Evolutionary conservation across 1,284 basidiomycete genomes (phyloP), one percentile per base, ranked within the genome.

Genomic region (Meira nashicola): DNA sequence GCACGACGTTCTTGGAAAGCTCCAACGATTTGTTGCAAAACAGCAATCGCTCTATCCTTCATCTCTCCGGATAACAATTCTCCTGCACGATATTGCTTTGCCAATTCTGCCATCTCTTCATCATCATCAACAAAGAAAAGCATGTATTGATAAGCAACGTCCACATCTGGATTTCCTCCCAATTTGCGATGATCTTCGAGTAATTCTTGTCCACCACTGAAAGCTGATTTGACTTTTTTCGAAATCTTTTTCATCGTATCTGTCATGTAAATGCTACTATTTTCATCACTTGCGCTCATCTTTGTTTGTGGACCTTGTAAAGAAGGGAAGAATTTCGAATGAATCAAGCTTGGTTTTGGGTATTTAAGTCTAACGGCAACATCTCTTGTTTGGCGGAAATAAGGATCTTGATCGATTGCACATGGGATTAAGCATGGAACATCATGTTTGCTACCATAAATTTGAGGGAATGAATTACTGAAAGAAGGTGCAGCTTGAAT

Each of bases 71-170:
- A 96, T 58, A 95, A 83, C 63, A 99, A 79, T 39, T 84, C 85
- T 0, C 95, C 95, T 12, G 89, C 85, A 19, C 92, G 87, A 81
- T 99, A 99, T 62, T 94, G 90, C 88, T 93, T 66, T n/a, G 86
- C 90, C 58, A 96, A 79, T 70, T 82, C 83, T 65, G 84, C 85
- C 68, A 95, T 83, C 80, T 92, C 89, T 25, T 86, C 89, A 64
- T 98, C 95, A 73, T 95, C 90, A 3, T 97, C 93, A 76, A 96
- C 82, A 80, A 98, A 96, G 84, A 97, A 98, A n/a, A 86, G 85
- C 65, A 98, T 79, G 80, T 96, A 98, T 80, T 97, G 93, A 81
- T 91, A 98, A 57, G 89, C 84, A 59, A 99, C 90, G 79, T 99
- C 95, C 39, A 98, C 91, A 63, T 97, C 92, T 0, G 92, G 88